These are phyloP conservation scores for Ricinus communis DNA, from an alignment of 345 rosid genomes.

Conservation along the genomic window DNA sequence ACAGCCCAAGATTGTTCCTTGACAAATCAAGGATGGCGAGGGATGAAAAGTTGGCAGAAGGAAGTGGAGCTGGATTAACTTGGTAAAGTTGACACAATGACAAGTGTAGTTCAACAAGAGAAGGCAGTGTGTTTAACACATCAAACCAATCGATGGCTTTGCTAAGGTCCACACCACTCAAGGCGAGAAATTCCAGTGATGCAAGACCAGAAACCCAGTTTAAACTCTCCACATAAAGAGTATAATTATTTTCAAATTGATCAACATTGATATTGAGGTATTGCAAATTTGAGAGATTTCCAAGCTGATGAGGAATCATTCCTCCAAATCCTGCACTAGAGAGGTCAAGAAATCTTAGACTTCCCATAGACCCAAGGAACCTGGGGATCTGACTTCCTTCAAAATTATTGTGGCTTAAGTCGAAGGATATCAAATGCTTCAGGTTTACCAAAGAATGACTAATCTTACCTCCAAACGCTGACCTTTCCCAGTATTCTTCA, in stretches of 20 bases:
- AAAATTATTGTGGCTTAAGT: constrained; percentile 16
- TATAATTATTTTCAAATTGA: not conserved
- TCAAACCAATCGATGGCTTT: constrained; percentile 18
- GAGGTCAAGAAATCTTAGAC: constrained; percentile 24
- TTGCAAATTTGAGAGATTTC: constrained; percentile 29
- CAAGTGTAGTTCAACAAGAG: constrained; percentile 17
- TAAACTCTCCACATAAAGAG: constrained; percentile 16
- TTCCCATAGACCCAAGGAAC: constrained; percentile 18
- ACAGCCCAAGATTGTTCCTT: not conserved
- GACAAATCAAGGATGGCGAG: constrained; percentile 24
- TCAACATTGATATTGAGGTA: constrained; percentile 12
- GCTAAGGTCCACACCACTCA: constrained; percentile 3
- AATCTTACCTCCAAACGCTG: constrained; percentile 22
- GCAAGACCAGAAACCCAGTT: constrained; percentile 27
- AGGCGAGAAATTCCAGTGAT: constrained; percentile 21
- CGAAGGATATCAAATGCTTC: constrained; percentile 26
- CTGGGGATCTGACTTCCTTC: not conserved
- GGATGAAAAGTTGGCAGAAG: constrained; percentile 19
- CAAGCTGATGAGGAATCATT: constrained; percentile 23
- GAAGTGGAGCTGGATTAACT: no score
- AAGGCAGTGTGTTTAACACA: constrained; percentile 18
- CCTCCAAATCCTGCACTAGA: constrained; percentile 22
- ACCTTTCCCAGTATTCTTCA: not conserved
- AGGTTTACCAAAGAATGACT: constrained; percentile 24
- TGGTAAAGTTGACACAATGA: not conserved